Evolutionary conservation across 2,329 filamentous ascomycete species (phyloP), one percentile per base, ranked within the genome.

Genomic region (Thielaviopsis punctulata): DNA sequence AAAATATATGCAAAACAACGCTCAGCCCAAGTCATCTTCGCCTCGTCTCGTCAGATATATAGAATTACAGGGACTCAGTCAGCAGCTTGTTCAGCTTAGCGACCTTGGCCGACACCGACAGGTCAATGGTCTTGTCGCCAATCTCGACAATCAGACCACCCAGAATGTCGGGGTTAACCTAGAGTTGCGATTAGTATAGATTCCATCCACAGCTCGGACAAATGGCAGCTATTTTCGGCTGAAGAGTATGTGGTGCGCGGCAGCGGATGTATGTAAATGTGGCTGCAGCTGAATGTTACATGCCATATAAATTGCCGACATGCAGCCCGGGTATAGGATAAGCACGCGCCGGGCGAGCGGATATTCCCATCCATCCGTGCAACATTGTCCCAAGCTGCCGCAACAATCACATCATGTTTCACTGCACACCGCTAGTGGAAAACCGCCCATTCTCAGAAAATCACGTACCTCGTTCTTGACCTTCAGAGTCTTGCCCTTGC

Each of bases 21-120:
- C 30, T 33, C 15, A 9, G 9, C 9, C 30, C 9, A 33, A 13
- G 30, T 33, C 30, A 13, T 51, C 27, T 46, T 48, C n/a, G n/a
- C n/a, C n/a, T n/a, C n/a, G n/a, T n/a, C n/a, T n/a, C n/a, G n/a
- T n/a, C n/a, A n/a, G n/a, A n/a, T n/a, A 51, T 33, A 51, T 27
- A 46, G 12, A 55, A 88, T 86, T 95, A 98, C 85, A 98, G 76
- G 70, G 84, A 78, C 73, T 98, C 92, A 62, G 79, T 89, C 66
- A 98, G 84, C 68, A 95, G 82, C 84, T 96, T 98, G 86, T 98
- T 98, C 80, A 98, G 86, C 81, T 88, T 94, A 68, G 86, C 79
- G 70, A 98, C 84, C 79, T 90, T 93, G 68, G 85, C 76, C 48
- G 90, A 90, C 64, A 98, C 89, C 71, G 84, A 92, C 62, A 95